Percentiles rank a stretch among this genome's conserved stretches.
Conservation (phyloP, 1,139 yeast genomes). For the Candida dubliniensis region DNA sequence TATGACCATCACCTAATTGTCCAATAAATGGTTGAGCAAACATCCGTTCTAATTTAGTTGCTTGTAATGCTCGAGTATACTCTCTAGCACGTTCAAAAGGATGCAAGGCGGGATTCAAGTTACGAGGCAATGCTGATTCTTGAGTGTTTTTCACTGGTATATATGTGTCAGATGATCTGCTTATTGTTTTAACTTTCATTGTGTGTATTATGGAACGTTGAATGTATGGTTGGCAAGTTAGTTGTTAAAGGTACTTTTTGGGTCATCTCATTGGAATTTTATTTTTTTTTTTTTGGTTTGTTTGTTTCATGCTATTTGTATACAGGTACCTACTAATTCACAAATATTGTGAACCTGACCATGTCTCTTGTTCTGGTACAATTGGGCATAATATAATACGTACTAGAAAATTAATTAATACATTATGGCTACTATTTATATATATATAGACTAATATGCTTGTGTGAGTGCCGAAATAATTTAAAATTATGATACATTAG, state of each 20-base stretch:
- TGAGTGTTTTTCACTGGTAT: constrained; percentile 91
- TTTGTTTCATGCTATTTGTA: too few species aligned
- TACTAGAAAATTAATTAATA: background rate
- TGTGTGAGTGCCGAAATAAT: background rate
- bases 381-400: too few species aligned
- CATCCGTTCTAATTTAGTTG: constrained; percentile 93
- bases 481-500: too few species aligned
- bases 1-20: constrained; percentile 90
- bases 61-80: constrained; percentile 90
- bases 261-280: background rate
- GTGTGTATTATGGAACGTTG: background rate
- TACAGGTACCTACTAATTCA: too few species aligned
- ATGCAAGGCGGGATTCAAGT: constrained; percentile 90
- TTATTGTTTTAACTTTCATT: constrained; percentile 87
- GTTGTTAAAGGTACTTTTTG: background rate
- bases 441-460: background rate
- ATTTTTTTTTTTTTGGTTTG: too few species aligned
- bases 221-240: too few species aligned
- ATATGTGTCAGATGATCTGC: constrained; percentile 86
- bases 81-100: constrained; percentile 97
- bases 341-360: too few species aligned
- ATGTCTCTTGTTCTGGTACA: too few species aligned
- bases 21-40: constrained; percentile 98
- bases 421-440: background rate
- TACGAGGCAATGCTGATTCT: constrained; percentile 83